Conservation (phyloP, 768 basidiomycete species). For the Imleria badia region DNA sequence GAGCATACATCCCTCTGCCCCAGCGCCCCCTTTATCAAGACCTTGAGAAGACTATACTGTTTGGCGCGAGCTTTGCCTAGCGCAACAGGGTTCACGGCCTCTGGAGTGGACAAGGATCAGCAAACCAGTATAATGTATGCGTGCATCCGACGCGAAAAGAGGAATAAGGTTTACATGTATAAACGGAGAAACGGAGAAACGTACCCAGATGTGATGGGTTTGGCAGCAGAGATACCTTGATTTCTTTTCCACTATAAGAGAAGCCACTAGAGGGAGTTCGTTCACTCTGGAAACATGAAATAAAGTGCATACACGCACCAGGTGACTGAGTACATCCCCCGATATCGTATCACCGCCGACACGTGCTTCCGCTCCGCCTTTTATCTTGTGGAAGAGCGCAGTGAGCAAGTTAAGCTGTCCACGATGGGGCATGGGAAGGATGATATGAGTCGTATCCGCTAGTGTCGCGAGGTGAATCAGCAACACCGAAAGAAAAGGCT, state of each 20-base stretch:
- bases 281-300: background rate
- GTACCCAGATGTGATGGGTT: conserved; percentile 77
- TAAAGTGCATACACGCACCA: conserved; percentile 43
- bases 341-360: conserved; percentile 64
- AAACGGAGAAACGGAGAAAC: conserved; percentile 2
- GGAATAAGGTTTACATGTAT: background rate
- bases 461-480: conserved; percentile 1
- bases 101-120: conserved; percentile 33
- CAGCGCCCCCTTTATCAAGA: conserved; percentile 40
- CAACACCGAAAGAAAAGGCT: background rate
- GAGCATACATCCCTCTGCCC: conserved; percentile 27
- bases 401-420: conserved; percentile 84
- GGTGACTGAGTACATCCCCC: conserved; percentile 88
- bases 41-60: conserved; percentile 78
- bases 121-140: background rate
- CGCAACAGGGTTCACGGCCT: conserved; percentile 87
- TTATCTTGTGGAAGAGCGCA: conserved; percentile 84
- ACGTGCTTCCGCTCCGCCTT: conserved; percentile 63
- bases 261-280: conserved; percentile 47
- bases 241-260: conserved; percentile 54
- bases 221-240: conserved; percentile 77
- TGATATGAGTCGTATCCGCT: conserved; percentile 69
- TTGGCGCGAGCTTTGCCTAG: conserved; percentile 90
- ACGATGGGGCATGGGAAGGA: conserved; percentile 86
- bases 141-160: background rate